Evolutionary conservation across 2,329 filamentous ascomycete species (phyloP).

Genomic region (Sclerotiophoma versabilis): DNA sequence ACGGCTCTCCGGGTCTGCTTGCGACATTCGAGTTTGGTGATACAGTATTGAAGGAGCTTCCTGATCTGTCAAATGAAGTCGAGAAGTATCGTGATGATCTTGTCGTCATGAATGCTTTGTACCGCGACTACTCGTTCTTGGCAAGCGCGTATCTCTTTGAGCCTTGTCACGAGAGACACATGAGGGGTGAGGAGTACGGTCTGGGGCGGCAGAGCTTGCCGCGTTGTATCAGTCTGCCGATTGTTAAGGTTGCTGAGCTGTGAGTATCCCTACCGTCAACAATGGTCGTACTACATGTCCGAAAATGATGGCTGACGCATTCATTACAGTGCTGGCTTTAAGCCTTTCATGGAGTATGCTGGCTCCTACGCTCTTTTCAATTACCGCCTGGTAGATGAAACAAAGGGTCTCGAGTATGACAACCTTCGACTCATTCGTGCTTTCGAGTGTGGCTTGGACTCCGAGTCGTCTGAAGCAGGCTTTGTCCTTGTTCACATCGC

Average conservation of each 20-base stretch:
- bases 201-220: conserved; percentile 78
- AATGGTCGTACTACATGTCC: no score
- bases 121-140: conserved; percentile 90
- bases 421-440: conserved; percentile 85
- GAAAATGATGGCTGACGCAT: not conserved
- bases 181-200: conserved; percentile 75
- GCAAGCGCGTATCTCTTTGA: conserved; percentile 90
- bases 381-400: conserved; percentile 65
- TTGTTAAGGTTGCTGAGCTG: conserved; percentile 84
- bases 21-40: conserved; percentile 77
- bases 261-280: conserved; percentile 60
- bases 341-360: conserved; percentile 90
- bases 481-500: conserved; percentile 96
- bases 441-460: conserved; percentile 89
- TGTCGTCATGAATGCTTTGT: conserved; percentile 82
- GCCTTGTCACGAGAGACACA: conserved; percentile 81
- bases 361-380: conserved; percentile 70
- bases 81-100: conserved; percentile 76
- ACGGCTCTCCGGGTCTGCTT: conserved; percentile 78
- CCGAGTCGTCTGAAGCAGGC: conserved; percentile 86
- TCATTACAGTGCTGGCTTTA: conserved; percentile 69
- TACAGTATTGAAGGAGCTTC: conserved; percentile 74
- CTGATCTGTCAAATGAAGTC: conserved; percentile 76
- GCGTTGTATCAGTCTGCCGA: conserved; percentile 76
- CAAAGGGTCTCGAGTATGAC: conserved; percentile 61